Evolutionary conservation across 164 flowering plant genomes (phyloP).

Genomic region (Nelumbo lutea): DNA sequence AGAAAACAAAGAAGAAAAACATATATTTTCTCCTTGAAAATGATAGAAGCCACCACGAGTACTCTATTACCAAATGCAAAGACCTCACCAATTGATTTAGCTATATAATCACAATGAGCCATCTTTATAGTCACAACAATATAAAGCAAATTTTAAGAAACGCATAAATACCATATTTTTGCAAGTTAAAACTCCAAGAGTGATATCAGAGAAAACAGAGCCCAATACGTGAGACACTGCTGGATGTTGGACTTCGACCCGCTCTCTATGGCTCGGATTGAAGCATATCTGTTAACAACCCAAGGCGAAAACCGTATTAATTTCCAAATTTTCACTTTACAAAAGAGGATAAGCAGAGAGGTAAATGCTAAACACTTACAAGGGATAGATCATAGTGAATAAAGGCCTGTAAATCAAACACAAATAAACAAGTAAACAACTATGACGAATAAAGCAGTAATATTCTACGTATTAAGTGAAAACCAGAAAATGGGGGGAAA

Average conservation of each 20-base stretch:
- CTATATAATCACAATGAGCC: no score
- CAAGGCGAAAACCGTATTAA: background rate
- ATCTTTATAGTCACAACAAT: no score
- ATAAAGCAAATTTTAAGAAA: background rate
- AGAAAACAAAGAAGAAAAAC: no score
- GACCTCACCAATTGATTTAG: no score
- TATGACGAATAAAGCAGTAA: background rate
- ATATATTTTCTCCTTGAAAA: no score
- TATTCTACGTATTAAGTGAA: background rate
- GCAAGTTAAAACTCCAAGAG: slow-evolving; percentile 16
- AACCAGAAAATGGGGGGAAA: no score
- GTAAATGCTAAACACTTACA: slow-evolving; percentile 19
- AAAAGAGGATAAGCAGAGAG: background rate
- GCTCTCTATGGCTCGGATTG: slow-evolving; percentile 24
- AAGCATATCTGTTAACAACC: slow-evolving; percentile 17
- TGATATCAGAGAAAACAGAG: slow-evolving; percentile 15
- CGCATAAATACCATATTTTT: slow-evolving; percentile 20
- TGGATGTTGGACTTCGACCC: slow-evolving; percentile 1
- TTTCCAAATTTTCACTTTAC: background rate
- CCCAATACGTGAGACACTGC: slow-evolving; percentile 33
- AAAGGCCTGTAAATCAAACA: slow-evolving; percentile 24
- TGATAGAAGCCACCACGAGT: no score
- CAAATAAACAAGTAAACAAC: background rate
- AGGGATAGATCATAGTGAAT: slow-evolving; percentile 16
- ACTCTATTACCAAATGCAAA: no score